phyloP scores from a whole-genome alignment of 2,329 filamentous ascomycete genomes.

The Arthrocladium fulminans region DNA sequence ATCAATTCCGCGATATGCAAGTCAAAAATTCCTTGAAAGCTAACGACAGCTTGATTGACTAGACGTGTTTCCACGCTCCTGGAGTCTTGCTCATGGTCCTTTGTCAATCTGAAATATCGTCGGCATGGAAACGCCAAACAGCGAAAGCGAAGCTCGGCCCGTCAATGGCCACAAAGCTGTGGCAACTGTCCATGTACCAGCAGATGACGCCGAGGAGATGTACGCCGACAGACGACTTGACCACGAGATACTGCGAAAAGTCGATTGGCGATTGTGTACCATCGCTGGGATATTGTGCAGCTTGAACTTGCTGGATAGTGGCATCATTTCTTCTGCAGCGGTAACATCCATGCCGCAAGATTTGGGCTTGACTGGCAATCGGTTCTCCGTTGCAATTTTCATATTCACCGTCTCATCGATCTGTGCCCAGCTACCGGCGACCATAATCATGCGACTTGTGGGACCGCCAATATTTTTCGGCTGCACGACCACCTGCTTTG shows the following conservation, averaged over 20 bases:
- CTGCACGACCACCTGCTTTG: constrained; percentile 51
- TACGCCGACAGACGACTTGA: not conserved
- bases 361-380: constrained; percentile 54
- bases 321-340: constrained; percentile 60
- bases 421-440: constrained; percentile 59
- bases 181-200: not conserved
- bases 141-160: not conserved
- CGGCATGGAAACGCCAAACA: not conserved
- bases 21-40: not conserved
- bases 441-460: constrained; percentile 55
- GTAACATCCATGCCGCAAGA: constrained; percentile 61
- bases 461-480: constrained; percentile 57
- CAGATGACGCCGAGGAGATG: not conserved
- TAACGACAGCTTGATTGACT: no score
- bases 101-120: no score
- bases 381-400: constrained; percentile 62
- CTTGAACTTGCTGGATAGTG: constrained; percentile 60
- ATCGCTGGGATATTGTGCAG: constrained; percentile 64
- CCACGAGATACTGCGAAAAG: constrained; percentile 38
- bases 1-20: not conserved
- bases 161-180: not conserved
- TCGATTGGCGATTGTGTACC: constrained; percentile 59
- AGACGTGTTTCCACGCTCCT: no score
- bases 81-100: no score
- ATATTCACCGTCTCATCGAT: constrained; percentile 64